These are phyloP conservation scores for Sporisorium scitamineum DNA, from an alignment of 1,284 basidiomycete genomes.

Conservation along the genomic window DNA sequence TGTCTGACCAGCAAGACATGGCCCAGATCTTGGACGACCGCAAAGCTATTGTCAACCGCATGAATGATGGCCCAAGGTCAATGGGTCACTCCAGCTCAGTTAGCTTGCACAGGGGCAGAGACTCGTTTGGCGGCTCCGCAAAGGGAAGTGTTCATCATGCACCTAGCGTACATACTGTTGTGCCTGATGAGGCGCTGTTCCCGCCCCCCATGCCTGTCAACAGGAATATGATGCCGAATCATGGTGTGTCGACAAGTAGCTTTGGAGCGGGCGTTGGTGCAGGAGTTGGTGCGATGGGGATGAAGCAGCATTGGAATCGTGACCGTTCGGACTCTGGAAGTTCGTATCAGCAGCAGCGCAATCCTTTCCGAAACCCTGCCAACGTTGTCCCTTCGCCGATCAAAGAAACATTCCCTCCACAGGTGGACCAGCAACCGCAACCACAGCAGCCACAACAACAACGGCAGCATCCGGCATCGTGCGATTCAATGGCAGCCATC, in stretches of 20 bases:
- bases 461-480: slow-evolving; percentile 28
- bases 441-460: slow-evolving; percentile 10
- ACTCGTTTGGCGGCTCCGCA: slow-evolving; percentile 29
- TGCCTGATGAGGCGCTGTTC: slow-evolving; percentile 51
- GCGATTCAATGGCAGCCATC: slow-evolving; percentile 35
- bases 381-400: slow-evolving; percentile 3
- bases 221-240: slow-evolving; percentile 19
- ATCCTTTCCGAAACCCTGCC: slow-evolving; percentile 35
- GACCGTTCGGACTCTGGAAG: slow-evolving; percentile 20
- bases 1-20: slow-evolving; percentile 22
- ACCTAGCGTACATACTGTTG: slow-evolving; percentile 41
- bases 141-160: slow-evolving; percentile 11
- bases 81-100: slow-evolving; percentile 38
- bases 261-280: slow-evolving; percentile 7
- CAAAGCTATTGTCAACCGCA: slow-evolving; percentile 18
- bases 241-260: neutral
- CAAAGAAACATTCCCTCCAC: neutral
- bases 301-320: slow-evolving; percentile 21
- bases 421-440: slow-evolving; percentile 1
- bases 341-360: slow-evolving; percentile 15
- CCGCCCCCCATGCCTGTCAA: slow-evolving; percentile 38
- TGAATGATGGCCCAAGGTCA: slow-evolving; percentile 24
- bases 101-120: slow-evolving; percentile 34
- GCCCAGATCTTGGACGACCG: slow-evolving; percentile 10
- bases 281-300: slow-evolving; percentile 15